Evolutionary conservation across 139 green algal genomes (phyloP), one percentile per base, ranked within the genome.

Genomic region (Axilococcus clingmanii): DNA sequence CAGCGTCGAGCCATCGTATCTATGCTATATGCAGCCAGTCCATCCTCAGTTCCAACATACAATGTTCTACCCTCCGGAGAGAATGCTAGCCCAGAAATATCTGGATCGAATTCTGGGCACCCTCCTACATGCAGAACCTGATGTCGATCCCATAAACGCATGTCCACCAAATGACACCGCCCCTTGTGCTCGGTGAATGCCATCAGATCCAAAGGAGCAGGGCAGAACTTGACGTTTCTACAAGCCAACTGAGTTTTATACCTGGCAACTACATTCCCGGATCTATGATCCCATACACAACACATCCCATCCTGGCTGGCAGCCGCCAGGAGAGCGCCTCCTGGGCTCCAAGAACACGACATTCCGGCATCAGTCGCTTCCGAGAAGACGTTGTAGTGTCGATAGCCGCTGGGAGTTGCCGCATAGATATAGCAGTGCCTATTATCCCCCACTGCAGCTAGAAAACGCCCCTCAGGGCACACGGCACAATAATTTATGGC

Each of bases 401-500:
- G 40, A 57, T 83, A 84, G 23, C 59, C 59, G 11, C 51, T 25
- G 3, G 58, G 69, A 15, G 58, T 51, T 20, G 66, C 43, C 4
- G 38, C 23, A 37, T 61, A 75, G 7, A 80, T 28, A 31, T 66
- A 78, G 0, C 43, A 61, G 32, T 68, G 42, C 32, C 55, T 20
- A 51, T 44, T 63, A 66, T 86, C 79, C 7, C 81, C 81, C 6
- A 89, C 81, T 35, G 48, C 63, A 4, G 76, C 60, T 24, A 89
- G 51, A 41, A 59, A 50, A 5, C 46, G 49, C 11, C 59, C 67
- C 25, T 77, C 59, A 1, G 76, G 74, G 4, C 36, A 68, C 9
- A 87, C 46, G 7, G 74, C 63, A 14, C 62, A 65, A 63, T 88
- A 84, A 72, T 91, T 91, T 27, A 91, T 78, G 38, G 82, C 55